phyloP scores from a whole-genome alignment of 306 rosid genomes.

The Acmispon strigosus region DNA sequence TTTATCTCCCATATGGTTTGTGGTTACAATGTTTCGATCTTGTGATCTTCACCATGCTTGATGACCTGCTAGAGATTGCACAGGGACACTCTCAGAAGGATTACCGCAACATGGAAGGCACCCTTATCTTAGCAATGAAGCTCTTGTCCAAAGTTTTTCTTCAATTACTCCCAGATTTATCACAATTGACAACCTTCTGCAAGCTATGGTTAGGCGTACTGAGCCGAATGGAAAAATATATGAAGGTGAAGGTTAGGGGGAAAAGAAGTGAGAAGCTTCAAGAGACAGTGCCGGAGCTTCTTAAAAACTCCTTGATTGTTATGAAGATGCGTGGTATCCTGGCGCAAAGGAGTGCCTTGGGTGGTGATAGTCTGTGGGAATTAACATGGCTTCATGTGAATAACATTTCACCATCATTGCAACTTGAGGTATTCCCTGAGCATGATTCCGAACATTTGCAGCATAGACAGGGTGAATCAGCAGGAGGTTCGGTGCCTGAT shows the following conservation, averaged over 20 bases:
- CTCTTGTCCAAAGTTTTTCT: conserved; percentile 84
- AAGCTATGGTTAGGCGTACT: conserved; percentile 96
- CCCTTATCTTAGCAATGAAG: conserved; percentile 78
- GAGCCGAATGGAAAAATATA: conserved; percentile 84
- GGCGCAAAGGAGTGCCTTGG: conserved; percentile 73
- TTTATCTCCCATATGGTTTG: conserved; percentile 44
- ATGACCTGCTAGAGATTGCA: conserved; percentile 88
- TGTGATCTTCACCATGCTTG: conserved; percentile 93
- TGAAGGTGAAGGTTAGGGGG: conserved; percentile 79
- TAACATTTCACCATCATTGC: conserved; percentile 73
- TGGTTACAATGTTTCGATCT: conserved; percentile 86
- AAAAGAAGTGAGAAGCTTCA: conserved; percentile 87
- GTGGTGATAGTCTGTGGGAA: conserved; percentile 97
- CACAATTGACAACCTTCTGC: conserved; percentile 79
- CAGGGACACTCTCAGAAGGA: conserved; percentile 90
- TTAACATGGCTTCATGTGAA: conserved; percentile 92
- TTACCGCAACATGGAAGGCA: conserved; percentile 94
- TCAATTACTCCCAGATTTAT: conserved; percentile 65
- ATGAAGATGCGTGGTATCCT: conserved; percentile 80
- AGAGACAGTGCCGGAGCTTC: conserved; percentile 83
- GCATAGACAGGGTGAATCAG: conserved; percentile 38
- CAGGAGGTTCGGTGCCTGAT: conserved; percentile 33
- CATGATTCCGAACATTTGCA: conserved; percentile 51
- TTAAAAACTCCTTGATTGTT: conserved; percentile 66
- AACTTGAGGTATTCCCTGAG: conserved; percentile 81